Conservation (phyloP, 805 yeast genomes). For the Yarrowia sp. region DNA sequence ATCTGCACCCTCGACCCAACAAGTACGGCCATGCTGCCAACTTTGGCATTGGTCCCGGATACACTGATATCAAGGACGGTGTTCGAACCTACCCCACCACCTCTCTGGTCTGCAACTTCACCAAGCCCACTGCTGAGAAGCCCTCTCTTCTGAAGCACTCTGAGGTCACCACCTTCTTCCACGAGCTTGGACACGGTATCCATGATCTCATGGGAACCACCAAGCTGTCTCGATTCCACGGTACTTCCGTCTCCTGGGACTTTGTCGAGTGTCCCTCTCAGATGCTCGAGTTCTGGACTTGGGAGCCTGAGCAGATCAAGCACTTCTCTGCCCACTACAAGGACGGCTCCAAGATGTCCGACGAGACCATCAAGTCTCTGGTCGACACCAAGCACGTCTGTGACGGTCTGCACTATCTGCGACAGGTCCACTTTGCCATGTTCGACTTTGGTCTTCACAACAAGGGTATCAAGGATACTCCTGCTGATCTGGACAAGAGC, state of each 20-base stretch:
- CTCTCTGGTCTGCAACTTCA: slow-evolving; percentile 79
- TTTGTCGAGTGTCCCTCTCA: slow-evolving; percentile 92
- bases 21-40: slow-evolving; percentile 89
- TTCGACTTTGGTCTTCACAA: slow-evolving; percentile 72
- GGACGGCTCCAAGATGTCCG: slow-evolving; percentile 55
- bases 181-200: slow-evolving; percentile 86
- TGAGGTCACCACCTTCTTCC: slow-evolving; percentile 83
- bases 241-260: slow-evolving; percentile 76
- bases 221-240: slow-evolving; percentile 64
- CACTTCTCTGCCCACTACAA: slow-evolving; percentile 63
- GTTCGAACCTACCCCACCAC: slow-evolving; percentile 62
- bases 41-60: slow-evolving; percentile 66
- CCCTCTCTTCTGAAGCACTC: slow-evolving; percentile 74
- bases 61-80: slow-evolving; percentile 53
- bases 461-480: slow-evolving; percentile 35
- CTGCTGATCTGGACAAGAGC: slow-evolving; percentile 46
- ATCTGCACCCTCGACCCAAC: slow-evolving; percentile 81
- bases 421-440: slow-evolving; percentile 75
- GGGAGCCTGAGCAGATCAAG: slow-evolving; percentile 64
- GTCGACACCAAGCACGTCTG: slow-evolving; percentile 69
- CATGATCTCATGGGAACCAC: slow-evolving; percentile 73
- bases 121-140: slow-evolving; percentile 67
- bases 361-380: slow-evolving; percentile 55
- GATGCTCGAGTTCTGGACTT: slow-evolving; percentile 84
- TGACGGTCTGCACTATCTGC: slow-evolving; percentile 65